phyloP scores from a whole-genome alignment of 495 filamentous ascomycete species.

The Articulospora tetracladia region DNA sequence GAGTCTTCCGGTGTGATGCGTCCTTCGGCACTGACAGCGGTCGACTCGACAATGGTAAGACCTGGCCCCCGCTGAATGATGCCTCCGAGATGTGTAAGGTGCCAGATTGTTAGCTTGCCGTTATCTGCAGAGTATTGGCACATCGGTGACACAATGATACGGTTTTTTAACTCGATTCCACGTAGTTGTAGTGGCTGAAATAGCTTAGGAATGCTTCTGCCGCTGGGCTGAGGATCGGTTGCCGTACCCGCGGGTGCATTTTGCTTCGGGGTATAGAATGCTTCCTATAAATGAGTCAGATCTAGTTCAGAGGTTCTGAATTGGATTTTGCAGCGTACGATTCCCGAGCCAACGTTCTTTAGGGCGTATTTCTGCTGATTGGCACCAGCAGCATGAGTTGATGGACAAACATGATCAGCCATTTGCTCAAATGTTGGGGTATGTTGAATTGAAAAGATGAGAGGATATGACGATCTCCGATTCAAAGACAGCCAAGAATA shows the following conservation, averaged over 20 bases:
- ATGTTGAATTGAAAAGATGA: no score
- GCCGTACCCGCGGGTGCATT: conserved; percentile 59
- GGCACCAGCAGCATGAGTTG: conserved; percentile 1
- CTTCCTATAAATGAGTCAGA: not conserved
- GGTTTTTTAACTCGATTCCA: conserved; percentile 54
- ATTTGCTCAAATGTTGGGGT: no score
- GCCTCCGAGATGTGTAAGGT: conserved; percentile 50
- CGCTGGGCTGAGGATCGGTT: not conserved
- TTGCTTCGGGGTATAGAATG: conserved; percentile 63
- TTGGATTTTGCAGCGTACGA: not conserved
- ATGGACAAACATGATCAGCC: conserved; percentile 9
- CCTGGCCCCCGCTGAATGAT: conserved; percentile 61
- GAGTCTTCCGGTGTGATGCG: conserved; percentile 68
- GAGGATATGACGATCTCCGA: no score
- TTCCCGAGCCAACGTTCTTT: not conserved
- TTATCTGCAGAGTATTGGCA: conserved; percentile 66
- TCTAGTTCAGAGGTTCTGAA: not conserved
- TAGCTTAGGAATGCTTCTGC: conserved; percentile 50
- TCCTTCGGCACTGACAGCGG: conserved; percentile 61
- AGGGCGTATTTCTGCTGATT: not conserved
- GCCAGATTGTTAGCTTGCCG: conserved; percentile 58
- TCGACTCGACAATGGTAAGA: conserved; percentile 67
- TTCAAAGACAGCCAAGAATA: no score
- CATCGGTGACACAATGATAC: conserved; percentile 53
- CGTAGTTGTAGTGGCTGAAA: conserved; percentile 59